A percentile compares a stretch with the other conserved stretches of the same genome.
Evolutionary conservation across 2,329 filamentous ascomycete species (phyloP).

Genomic region (Fusarium continuum): DNA sequence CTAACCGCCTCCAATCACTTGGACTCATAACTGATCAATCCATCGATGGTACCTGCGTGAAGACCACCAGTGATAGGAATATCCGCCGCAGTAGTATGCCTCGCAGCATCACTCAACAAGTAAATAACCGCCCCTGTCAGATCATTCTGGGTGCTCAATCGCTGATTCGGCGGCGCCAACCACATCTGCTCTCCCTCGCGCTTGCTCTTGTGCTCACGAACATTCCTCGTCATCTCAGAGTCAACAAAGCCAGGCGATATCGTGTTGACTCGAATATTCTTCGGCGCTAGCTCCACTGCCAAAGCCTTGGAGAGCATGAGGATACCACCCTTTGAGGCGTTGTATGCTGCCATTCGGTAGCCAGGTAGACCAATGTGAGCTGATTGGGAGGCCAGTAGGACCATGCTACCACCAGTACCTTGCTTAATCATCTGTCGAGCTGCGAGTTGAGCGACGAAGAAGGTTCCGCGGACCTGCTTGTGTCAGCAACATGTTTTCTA

Average conservation of each 20-base stretch:
- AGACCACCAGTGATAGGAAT: conserved; percentile 57
- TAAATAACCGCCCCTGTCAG: conserved; percentile 55
- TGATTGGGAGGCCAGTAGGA: conserved; percentile 42
- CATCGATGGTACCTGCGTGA: conserved; percentile 51
- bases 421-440: conserved; percentile 54
- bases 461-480: conserved; percentile 51
- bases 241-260: conserved; percentile 52
- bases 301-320: conserved; percentile 52
- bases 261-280: conserved; percentile 51
- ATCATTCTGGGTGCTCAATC: conserved; percentile 54
- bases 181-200: conserved; percentile 50
- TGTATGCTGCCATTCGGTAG: conserved; percentile 51
- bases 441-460: conserved; percentile 52
- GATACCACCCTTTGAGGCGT: conserved; percentile 54
- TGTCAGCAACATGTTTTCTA: background rate
- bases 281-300: conserved; percentile 50
- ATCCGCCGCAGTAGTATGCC: conserved; percentile 55
- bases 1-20: too few species aligned
- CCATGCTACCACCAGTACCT: conserved; percentile 50
- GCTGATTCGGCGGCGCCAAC: conserved; percentile 50
- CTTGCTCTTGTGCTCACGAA: conserved; percentile 46
- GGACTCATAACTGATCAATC: conserved; percentile 48
- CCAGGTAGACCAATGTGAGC: conserved; percentile 37
- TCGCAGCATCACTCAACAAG: conserved; percentile 54
- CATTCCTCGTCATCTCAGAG: conserved; percentile 48